These are phyloP conservation scores for Nemania abortiva DNA, from an alignment of 2,329 filamentous ascomycete species.

Conservation along the genomic window DNA sequence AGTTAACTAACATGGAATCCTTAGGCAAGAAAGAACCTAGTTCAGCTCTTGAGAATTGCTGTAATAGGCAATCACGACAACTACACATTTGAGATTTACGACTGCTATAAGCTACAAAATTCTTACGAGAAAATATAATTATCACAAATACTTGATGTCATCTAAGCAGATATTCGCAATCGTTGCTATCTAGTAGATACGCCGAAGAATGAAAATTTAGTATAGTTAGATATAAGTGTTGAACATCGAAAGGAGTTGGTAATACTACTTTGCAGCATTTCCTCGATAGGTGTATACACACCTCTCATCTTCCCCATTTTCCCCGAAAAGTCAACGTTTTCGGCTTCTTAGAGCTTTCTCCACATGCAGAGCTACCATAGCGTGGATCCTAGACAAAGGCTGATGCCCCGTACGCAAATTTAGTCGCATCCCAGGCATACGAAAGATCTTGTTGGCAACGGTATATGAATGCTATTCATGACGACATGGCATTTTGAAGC, in stretches of 20 bases:
- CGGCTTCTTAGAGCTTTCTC: constrained; percentile 4
- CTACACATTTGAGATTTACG: background rate
- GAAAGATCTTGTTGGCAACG: no score
- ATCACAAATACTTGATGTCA: no score
- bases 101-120: background rate
- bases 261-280: constrained; percentile 4
- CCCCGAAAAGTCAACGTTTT: background rate
- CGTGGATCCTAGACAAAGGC: background rate
- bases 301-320: background rate
- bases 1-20: background rate
- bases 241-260: background rate
- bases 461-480: no score
- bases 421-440: no score
- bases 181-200: no score
- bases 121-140: no score
- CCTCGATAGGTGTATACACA: background rate
- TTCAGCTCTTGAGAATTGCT: no score
- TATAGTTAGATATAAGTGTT: no score
- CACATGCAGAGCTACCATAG: constrained; percentile 14
- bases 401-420: background rate
- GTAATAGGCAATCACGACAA: background rate
- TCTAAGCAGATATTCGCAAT: no score
- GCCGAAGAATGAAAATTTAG: no score
- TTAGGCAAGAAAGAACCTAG: no score
- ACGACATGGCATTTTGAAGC: no score